Conservation (phyloP, 495 filamentous ascomycete genomes). For the Aspergillus indologenus region DNA sequence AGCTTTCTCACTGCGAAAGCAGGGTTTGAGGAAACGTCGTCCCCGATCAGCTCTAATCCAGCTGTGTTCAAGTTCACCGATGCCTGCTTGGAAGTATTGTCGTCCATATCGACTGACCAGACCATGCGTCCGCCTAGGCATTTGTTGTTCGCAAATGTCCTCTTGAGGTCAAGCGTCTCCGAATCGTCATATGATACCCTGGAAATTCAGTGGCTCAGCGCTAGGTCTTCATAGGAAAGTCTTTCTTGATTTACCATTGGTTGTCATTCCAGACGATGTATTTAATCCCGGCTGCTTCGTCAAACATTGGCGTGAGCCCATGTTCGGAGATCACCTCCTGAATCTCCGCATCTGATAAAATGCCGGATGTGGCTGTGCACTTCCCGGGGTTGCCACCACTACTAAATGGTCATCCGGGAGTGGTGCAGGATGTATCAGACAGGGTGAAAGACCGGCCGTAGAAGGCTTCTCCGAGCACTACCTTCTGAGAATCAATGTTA, state of each 20-base stretch:
- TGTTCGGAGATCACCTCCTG: slow-evolving; percentile 14
- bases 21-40: no score
- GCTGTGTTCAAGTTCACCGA: no score
- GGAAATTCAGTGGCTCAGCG: no score
- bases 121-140: slow-evolving; percentile 46
- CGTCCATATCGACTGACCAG: slow-evolving; percentile 29
- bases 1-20: no score
- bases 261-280: slow-evolving; percentile 31
- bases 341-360: slow-evolving; percentile 25
- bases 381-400: slow-evolving; percentile 18
- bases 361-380: slow-evolving; percentile 30
- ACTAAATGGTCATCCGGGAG: neutral
- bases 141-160: slow-evolving; percentile 30
- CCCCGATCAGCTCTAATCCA: no score
- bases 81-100: no score
- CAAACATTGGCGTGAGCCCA: slow-evolving; percentile 7
- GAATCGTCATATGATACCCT: slow-evolving; percentile 46
- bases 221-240: no score
- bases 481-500: slow-evolving; percentile 27
- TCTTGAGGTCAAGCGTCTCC: slow-evolving; percentile 40
- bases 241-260: no score
- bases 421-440: slow-evolving; percentile 25
- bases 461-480: slow-evolving; percentile 37
- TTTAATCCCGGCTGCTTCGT: slow-evolving; percentile 27
- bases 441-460: slow-evolving; percentile 40